Evolutionary conservation across 176 grass and related monocot genomes (phyloP), one percentile per base, ranked within the genome.

Genomic region (Cenchrus fungigraminus): DNA sequence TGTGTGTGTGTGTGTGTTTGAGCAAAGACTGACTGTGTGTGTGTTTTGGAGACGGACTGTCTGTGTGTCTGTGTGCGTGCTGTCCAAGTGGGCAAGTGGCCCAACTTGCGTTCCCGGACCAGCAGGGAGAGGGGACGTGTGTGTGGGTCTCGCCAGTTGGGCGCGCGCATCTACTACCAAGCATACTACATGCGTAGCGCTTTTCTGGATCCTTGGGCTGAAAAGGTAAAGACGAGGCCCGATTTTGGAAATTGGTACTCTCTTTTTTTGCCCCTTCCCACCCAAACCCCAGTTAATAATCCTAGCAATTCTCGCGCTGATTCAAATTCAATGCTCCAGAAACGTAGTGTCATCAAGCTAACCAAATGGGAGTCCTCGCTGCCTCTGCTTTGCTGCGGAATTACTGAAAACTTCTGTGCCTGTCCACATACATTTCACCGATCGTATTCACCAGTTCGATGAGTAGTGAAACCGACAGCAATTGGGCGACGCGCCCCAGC

Each of bases 281-380:
- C 37, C 37, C 4, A 40, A 40, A 40, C 37, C 4, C 37, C 2
- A 40, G 4, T 4, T 4, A 40, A 40, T 40, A 40, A 40, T 40
- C 37, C 37, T 40, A 40, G 37, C 37, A 40, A 40, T 40, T 40
- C 37, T 40, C 37, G 37, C 4, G 37, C 37, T 40, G 37, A 40
- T 40, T 40, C 31, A 32, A 32, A 32, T 32, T 32, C 31, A 32
- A 32, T 50, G 47, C 47, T 11, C 47, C 7, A 50, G 8, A 50
- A 50, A 98, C 90, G 91, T 16, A 95, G 85, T 32, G 1, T 32
- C 79, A 92, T 98, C 91, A 95, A 98, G 62, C 93, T 95, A 53
- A 95, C 87, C 31, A 93, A 89, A 85, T 98, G 95, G 95, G 95
- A 95, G 87, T 53, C 12, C 12, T 10, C 14, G 5, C 53, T 55